Evolutionary conservation across 2,329 filamentous ascomycete species (phyloP).

Genomic region (Emergomyces pasteurianus): DNA sequence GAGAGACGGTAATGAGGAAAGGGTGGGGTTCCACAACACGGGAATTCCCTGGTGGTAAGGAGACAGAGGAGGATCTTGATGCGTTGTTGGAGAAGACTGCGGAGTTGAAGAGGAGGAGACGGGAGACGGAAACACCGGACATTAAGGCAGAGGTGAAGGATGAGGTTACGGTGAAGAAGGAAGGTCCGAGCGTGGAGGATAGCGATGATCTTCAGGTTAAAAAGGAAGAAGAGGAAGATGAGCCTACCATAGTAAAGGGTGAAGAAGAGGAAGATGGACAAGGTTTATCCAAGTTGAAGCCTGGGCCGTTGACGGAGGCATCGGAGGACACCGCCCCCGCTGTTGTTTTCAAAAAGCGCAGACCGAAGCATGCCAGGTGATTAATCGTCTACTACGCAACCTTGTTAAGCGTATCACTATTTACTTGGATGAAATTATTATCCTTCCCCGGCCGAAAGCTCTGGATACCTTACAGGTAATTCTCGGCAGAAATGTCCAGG

Average conservation of each 20-base stretch:
- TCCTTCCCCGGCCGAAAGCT: background rate
- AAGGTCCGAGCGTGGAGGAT: constrained; percentile 4
- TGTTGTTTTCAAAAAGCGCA: constrained; percentile 39
- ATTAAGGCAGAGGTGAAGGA: constrained; percentile 8
- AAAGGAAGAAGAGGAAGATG: constrained; percentile 12
- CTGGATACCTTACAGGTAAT: background rate
- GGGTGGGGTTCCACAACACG: constrained; percentile 34
- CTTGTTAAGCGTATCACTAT: background rate
- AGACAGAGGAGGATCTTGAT: constrained; percentile 31
- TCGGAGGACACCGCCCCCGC: constrained; percentile 17
- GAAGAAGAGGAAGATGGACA: constrained; percentile 20
- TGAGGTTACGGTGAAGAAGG: constrained; percentile 9
- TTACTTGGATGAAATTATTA: background rate
- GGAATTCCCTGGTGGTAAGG: constrained; percentile 26
- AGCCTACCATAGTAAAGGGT: constrained; percentile 4
- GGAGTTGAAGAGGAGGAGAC: constrained; percentile 24
- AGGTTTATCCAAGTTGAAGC: constrained; percentile 4
- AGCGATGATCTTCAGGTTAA: constrained; percentile 5
- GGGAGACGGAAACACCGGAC: constrained; percentile 3
- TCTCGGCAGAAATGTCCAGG: background rate
- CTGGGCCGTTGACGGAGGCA: constrained; percentile 9
- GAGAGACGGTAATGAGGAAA: constrained; percentile 24
- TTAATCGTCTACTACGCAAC: constrained; percentile 9
- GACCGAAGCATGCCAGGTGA: constrained; percentile 33
- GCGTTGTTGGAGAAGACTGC: constrained; percentile 31